Evolutionary conservation across 2,329 filamentous ascomycete species (phyloP), one percentile per base, ranked within the genome.

Genomic region (Alternaria sp.): DNA sequence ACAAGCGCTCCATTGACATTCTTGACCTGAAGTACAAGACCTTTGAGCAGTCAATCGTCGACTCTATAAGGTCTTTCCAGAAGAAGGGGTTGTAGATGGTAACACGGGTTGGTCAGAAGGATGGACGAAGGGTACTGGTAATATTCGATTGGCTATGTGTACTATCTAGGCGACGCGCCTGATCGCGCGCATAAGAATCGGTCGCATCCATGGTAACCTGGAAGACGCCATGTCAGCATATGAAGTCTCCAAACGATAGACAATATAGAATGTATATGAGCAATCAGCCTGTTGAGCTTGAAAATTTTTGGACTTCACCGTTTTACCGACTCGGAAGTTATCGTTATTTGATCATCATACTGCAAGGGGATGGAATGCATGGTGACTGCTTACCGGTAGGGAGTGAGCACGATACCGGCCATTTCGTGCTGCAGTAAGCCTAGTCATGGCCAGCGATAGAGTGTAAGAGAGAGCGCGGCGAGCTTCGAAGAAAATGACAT

Each of bases 41-140:
- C 0, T 76, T 91, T 40, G 83, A 89, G 70, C 78, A 86, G 70
- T 84, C 81, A 50, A 82, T 91, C 53, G 75, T 80, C 21, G 88
- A 90, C 75, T 84, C 86, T 5, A 85, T 89, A 17, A 85, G 85
- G 76, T 88, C 85, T 31, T 74, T 92, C 68, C 83, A 89, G 71
- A 78, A 77, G 36, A 81, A 84, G 44, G 82, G 82, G 0, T 78
- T 81, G 51, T 83, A 75, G 33, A 21, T 23, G 21, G 4, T 5
- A 9, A 7, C n/a, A 28, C n/a, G 2, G 24, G 11, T 31, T 21
- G 33, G 7, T 41, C 33, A 13, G 14, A 1, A 49, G 8, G 17
- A 8, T 40, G 21, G 49, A 34, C 37, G 37, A 17, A 36, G 8
- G 23, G 13, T 21, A 37, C n/a, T 8, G 24, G 53, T 45, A 23